phyloP scores from a whole-genome alignment of 306 rosid genomes.

The Acacia melanoxylon region DNA sequence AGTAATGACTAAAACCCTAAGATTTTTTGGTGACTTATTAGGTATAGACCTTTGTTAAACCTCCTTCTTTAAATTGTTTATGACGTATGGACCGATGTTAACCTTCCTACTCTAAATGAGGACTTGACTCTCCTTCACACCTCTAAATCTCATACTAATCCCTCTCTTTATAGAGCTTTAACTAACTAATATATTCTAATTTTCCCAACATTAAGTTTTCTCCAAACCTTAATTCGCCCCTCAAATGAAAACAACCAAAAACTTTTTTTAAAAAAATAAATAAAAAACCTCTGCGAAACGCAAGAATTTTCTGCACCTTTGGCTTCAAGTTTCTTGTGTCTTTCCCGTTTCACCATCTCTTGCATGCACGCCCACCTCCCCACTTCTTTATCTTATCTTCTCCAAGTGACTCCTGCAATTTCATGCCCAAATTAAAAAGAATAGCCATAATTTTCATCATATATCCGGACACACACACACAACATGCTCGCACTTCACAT shows the following conservation, averaged over 20 bases:
- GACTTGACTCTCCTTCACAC: too few species aligned
- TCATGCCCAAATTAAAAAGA: not conserved
- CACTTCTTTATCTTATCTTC: conserved; percentile 37
- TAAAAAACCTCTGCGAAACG: not conserved
- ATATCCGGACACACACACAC: not conserved
- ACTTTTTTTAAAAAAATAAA: not conserved
- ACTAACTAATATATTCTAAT: too few species aligned
- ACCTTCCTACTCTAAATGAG: too few species aligned
- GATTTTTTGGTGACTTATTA: too few species aligned
- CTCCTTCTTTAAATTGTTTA: too few species aligned
- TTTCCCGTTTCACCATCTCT: not conserved
- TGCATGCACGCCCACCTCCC: conserved; percentile 32
- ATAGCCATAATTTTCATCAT: not conserved
- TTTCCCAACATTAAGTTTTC: too few species aligned
- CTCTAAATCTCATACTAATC: too few species aligned
- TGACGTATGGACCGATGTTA: too few species aligned
- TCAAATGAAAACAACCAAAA: not conserved
- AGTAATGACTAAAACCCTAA: too few species aligned
- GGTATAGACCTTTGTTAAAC: too few species aligned
- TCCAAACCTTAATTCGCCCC: not conserved
- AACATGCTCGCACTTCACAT: not conserved
- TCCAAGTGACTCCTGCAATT: conserved; percentile 35
- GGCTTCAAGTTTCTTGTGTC: not conserved
- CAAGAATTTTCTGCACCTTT: not conserved
- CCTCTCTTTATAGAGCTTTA: too few species aligned